These are phyloP conservation scores for Pythium angustatum DNA, from an alignment of 352 stramenopile species.

Conservation along the genomic window DNA sequence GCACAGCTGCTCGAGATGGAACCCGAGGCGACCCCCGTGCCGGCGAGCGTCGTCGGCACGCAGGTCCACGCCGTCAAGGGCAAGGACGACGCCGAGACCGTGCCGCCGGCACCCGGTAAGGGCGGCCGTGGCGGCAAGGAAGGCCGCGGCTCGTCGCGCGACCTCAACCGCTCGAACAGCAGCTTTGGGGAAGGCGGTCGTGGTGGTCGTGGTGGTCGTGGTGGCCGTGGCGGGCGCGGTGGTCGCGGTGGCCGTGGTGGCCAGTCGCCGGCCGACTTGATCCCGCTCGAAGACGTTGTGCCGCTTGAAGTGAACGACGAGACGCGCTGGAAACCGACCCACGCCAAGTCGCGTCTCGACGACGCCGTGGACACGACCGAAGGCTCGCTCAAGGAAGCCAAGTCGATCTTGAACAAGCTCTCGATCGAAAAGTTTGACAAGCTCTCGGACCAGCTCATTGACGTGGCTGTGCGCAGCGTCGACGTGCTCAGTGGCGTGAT, in stretches of 20 bases:
- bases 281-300: constrained; percentile 59
- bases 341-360: constrained; percentile 59
- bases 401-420: constrained; percentile 96
- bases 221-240: constrained; percentile 44
- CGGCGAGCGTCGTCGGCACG: constrained; percentile 49
- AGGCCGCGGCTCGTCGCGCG: constrained; percentile 41
- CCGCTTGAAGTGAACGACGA: constrained; percentile 80
- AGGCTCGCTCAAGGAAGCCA: constrained; percentile 85
- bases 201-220: constrained; percentile 39
- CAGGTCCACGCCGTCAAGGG: constrained; percentile 51
- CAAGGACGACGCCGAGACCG: constrained; percentile 42
- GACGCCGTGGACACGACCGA: constrained; percentile 50
- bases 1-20: constrained; percentile 75
- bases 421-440: constrained; percentile 97
- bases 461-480: constrained; percentile 83
- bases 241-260: constrained; percentile 23
- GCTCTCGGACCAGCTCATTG: constrained; percentile 91
- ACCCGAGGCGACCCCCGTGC: constrained; percentile 52
- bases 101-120: constrained; percentile 11
- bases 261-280: constrained; percentile 24
- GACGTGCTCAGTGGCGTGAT: constrained; percentile 90
- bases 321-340: constrained; percentile 81
- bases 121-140: constrained; percentile 31
- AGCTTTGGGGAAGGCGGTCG: constrained; percentile 40
- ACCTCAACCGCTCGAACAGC: constrained; percentile 47